phyloP scores from a whole-genome alignment of 179 eudicot genomes.

The Patellifolia procumbens region DNA sequence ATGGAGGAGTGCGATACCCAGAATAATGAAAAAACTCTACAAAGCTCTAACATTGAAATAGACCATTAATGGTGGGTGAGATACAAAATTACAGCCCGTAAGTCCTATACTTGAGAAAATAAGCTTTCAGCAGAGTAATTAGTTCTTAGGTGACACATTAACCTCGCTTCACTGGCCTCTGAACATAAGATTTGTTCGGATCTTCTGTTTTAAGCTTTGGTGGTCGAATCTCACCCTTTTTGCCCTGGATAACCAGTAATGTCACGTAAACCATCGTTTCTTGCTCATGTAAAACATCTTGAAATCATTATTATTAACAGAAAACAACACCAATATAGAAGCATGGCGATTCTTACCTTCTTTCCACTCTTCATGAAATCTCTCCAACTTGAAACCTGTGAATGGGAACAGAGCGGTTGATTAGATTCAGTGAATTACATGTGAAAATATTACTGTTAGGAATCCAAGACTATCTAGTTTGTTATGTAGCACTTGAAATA shows the following conservation, averaged over 20 bases:
- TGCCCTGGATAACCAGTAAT: conserved; percentile 46
- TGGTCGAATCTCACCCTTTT: conserved; percentile 94
- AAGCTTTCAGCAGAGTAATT: no score
- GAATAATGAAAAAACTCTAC: background rate
- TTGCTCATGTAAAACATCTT: background rate
- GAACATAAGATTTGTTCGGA: conserved; percentile 96
- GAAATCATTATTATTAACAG: background rate
- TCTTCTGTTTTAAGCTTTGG: conserved; percentile 99
- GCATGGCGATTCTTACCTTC: conserved; percentile 51
- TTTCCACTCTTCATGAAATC: conserved; percentile 93
- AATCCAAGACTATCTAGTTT: background rate
- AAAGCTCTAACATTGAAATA: conserved; percentile 21
- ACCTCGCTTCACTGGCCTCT: conserved; percentile 89
- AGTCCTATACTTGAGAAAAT: background rate
- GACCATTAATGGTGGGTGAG: conserved; percentile 18
- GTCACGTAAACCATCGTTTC: background rate
- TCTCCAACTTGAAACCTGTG: conserved; percentile 97
- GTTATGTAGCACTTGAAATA: no score
- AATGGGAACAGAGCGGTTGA: background rate
- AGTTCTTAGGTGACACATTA: conserved; percentile 21
- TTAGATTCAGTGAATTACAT: background rate
- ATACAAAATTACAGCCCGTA: conserved; percentile 6
- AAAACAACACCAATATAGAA: background rate
- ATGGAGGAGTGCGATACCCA: background rate
- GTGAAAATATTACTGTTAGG: background rate